Evolutionary conservation across 2,329 filamentous ascomycete species (phyloP), one percentile per base, ranked within the genome.

Genomic region (Nothopassalora personata): DNA sequence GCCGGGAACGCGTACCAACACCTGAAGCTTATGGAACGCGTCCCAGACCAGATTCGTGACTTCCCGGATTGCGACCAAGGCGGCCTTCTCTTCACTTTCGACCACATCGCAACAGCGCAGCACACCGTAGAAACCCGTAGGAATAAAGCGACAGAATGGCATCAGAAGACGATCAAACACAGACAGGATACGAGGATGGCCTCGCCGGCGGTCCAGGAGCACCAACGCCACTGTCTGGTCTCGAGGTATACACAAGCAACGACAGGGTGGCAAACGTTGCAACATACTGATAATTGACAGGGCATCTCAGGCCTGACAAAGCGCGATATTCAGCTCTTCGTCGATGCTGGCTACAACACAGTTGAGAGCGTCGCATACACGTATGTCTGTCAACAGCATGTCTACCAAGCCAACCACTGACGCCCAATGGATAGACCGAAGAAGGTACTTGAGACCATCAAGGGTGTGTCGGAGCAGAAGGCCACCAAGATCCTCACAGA

Each of bases 281-380:
- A 52, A 56, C 27, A 58, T 60, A n/a, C 28, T 54, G 48, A 61
- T 46, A 27, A 11, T 13, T 49, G 9, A n/a, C 62, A 96, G 91
- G 93, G 93, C 31, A 80, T 96, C 61, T 86, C 89, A 49, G 93
- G 93, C 13, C 78, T 97, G 66, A 96, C 92, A n/a, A 92, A 92
- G 67, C 86, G 95, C 70, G 94, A 99, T 72, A 95, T 97, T 67
- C 94, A 97, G 72, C 80, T 97, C 43, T 85, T 99, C 23, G 80
- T 95, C 18, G 93, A 97, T 70, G 92, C 90, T 43, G 94, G 94
- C 5, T 97, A 86, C 75, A 91, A 97, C 73, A 99, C 94, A 0
- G 91, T 99, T 39, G 94, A 99, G 75, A 88, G 92, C 1, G 89
- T 99, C 61, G 94, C 94, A 53, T 99, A 99, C 73, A 97, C 94